Evolutionary conservation across 129 eudicot species (phyloP).

Genomic region (Helichrysum umbraculigerum): DNA sequence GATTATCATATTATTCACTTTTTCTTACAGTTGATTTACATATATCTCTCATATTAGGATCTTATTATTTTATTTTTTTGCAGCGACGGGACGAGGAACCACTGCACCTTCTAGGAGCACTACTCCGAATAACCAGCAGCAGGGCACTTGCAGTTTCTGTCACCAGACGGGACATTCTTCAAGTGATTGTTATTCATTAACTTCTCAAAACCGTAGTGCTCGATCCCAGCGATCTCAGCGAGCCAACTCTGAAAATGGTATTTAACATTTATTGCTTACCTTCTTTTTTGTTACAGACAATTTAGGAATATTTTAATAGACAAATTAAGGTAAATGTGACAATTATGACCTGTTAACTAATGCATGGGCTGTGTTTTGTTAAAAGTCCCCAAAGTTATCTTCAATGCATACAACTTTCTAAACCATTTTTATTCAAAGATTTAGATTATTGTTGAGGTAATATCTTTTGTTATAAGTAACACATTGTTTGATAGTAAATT

Average conservation of each 20-base stretch:
- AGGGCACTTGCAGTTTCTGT: conserved; percentile 54
- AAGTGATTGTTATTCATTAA: conserved; percentile 55
- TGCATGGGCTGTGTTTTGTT: too few species aligned
- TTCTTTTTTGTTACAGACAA: background rate
- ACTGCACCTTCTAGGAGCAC: conserved; percentile 53
- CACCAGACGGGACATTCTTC: conserved; percentile 63
- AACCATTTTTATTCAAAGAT: too few species aligned
- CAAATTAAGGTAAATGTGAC: too few species aligned
- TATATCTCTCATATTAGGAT: background rate
- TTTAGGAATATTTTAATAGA: background rate
- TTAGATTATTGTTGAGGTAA: too few species aligned
- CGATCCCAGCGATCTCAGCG: conserved; percentile 53
- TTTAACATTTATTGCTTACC: conserved; percentile 1
- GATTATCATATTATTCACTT: background rate
- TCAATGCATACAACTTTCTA: too few species aligned
- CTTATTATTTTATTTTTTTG: conserved; percentile 6
- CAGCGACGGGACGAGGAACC: conserved; percentile 70
- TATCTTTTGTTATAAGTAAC: too few species aligned
- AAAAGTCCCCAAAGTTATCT: too few species aligned
- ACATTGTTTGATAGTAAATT: too few species aligned
- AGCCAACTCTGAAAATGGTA: conserved; percentile 50
- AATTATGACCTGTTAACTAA: too few species aligned
- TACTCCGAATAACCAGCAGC: conserved; percentile 50
- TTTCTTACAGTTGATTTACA: background rate
- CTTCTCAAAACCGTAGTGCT: conserved; percentile 55